A percentile compares a stretch with the other conserved stretches of the same genome.
Evolutionary conservation across 2,329 filamentous ascomycete genomes (phyloP).

Genomic region (Pseudogymnoascus verrucosus): DNA sequence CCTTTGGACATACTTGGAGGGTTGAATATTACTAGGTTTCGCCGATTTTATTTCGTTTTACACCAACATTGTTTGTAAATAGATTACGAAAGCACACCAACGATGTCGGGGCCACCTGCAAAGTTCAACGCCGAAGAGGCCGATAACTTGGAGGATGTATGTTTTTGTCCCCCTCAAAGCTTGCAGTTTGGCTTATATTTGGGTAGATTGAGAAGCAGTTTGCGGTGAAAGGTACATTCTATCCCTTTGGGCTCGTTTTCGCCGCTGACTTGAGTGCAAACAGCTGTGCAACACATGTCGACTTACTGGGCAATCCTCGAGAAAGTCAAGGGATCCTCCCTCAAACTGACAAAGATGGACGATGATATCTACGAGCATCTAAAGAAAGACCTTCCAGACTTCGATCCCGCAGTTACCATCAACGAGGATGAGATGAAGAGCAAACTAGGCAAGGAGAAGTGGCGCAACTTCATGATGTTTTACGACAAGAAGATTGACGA

Average conservation of each 20-base stretch:
- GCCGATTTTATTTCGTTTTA: background rate
- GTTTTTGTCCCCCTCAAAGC: conserved; percentile 25
- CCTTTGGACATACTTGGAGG: background rate
- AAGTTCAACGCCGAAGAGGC: conserved; percentile 52
- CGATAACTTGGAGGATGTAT: conserved; percentile 61
- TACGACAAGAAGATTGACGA: conserved; percentile 96
- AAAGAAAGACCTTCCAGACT: conserved; percentile 81
- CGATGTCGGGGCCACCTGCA: conserved; percentile 20
- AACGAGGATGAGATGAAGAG: conserved; percentile 97
- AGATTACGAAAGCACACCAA: background rate
- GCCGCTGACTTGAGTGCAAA: background rate
- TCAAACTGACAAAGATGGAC: conserved; percentile 89
- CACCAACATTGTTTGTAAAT: background rate
- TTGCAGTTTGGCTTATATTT: conserved; percentile 14
- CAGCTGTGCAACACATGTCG: conserved; percentile 86
- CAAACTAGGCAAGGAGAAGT: conserved; percentile 86
- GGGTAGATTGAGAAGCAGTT: conserved; percentile 96
- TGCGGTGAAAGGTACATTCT: conserved; percentile 71
- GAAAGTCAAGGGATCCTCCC: conserved; percentile 75
- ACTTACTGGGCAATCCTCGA: conserved; percentile 97
- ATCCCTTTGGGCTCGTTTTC: background rate
- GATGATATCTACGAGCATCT: conserved; percentile 92
- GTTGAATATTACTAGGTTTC: background rate
- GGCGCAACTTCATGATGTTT: conserved; percentile 86
- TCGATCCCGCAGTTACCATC: conserved; percentile 72